Conservation (phyloP, 1,284 basidiomycete genomes). For the Papiliotrema fonsecae region DNA sequence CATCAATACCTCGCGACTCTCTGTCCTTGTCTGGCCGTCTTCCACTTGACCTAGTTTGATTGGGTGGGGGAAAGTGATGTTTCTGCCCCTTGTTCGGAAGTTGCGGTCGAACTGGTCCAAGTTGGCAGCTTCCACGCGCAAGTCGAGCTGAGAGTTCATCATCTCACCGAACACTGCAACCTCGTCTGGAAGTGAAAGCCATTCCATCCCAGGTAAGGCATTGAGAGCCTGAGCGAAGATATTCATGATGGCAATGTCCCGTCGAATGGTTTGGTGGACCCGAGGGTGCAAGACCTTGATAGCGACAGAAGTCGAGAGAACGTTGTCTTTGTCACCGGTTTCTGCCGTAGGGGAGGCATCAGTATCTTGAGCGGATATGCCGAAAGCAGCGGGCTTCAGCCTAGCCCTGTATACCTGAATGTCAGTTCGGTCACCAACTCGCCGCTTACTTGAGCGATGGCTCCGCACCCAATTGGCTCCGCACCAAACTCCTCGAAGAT, state of each 20-base stretch:
- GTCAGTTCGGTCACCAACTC: neutral
- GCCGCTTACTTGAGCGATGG: conserved; percentile 84
- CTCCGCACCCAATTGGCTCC: conserved; percentile 90
- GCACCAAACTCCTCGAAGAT: conserved; percentile 90
- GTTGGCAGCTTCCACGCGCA: conserved; percentile 87
- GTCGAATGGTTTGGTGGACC: conserved; percentile 71
- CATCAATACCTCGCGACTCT: conserved; percentile 65
- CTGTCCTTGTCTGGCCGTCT: conserved; percentile 13
- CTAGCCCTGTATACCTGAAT: conserved; percentile 25
- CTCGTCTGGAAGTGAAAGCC: conserved; percentile 95
- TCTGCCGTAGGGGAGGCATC: too few species aligned
- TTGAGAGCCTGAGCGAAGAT: conserved; percentile 82
- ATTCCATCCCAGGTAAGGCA: conserved; percentile 85
- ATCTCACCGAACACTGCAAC: conserved; percentile 91
- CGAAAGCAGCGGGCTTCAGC: conserved; percentile 17
- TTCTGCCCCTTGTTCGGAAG: conserved; percentile 68
- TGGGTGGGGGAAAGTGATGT: conserved; percentile 85
- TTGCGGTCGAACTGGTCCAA: conserved; percentile 79
- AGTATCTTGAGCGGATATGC: neutral
- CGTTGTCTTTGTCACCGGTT: conserved; percentile 17
- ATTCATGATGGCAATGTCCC: conserved; percentile 87
- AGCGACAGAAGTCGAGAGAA: conserved; percentile 76
- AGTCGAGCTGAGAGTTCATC: conserved; percentile 94
- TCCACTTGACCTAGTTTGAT: conserved; percentile 48
- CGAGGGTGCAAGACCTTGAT: conserved; percentile 93